Conservation (phyloP, 257 asterid genomes). For the Lavandula angustifolia region DNA sequence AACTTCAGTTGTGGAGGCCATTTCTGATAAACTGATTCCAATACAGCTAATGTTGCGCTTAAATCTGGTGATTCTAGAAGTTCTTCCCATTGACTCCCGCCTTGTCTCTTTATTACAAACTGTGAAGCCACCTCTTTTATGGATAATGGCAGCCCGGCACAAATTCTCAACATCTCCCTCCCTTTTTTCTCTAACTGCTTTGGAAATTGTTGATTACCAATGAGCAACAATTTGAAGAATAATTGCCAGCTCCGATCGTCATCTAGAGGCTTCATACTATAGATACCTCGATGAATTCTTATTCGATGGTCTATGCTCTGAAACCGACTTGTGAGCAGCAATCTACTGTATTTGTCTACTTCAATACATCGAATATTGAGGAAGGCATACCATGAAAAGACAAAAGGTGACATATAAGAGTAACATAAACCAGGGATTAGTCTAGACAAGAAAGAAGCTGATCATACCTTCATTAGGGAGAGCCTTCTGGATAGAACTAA, state of each 20-base stretch:
- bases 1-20: constrained; percentile 30
- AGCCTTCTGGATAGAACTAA: background rate
- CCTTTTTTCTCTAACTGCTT: constrained; percentile 24
- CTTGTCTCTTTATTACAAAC: background rate
- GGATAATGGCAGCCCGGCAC: constrained; percentile 37
- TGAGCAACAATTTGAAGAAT: constrained; percentile 20
- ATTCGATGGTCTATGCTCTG: background rate
- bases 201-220: constrained; percentile 9
- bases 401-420: no score
- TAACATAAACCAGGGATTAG: no score
- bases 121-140: constrained; percentile 27
- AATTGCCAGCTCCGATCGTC: constrained; percentile 31
- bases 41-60: background rate
- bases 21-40: constrained; percentile 31
- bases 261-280: background rate
- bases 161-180: constrained; percentile 19
- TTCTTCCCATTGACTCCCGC: constrained; percentile 25
- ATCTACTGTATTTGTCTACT: no score
- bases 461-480: background rate
- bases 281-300: no score
- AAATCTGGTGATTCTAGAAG: background rate
- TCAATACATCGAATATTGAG: no score
- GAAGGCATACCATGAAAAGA: no score
- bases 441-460: no score
- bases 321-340: background rate